Percentiles rank a stretch among this genome's conserved stretches.
Evolutionary conservation across 1,284 basidiomycete species (phyloP).

Genomic region (Apiotrichum siamense): DNA sequence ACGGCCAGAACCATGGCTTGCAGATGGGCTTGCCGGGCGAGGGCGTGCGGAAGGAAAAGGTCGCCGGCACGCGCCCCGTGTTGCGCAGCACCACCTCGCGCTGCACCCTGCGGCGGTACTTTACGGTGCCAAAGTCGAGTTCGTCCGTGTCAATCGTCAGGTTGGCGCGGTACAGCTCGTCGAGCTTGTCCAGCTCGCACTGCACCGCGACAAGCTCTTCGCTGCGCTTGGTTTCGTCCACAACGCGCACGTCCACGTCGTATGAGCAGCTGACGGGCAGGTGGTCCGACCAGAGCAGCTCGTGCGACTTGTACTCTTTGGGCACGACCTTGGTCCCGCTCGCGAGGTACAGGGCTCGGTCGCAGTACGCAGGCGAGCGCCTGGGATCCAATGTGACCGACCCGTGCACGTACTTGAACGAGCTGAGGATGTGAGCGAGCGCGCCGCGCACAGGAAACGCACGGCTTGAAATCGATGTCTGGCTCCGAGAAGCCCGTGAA

Average conservation of each 20-base stretch:
- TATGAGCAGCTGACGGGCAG: conserved; percentile 31
- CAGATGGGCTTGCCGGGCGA: conserved; percentile 32
- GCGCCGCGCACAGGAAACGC: conserved; percentile 1
- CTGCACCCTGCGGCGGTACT: conserved; percentile 21
- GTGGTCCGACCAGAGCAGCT: conserved; percentile 42
- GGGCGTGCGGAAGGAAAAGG: conserved; percentile 33
- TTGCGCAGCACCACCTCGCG: conserved; percentile 28
- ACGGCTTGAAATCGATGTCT: conserved; percentile 36
- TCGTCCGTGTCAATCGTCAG: conserved; percentile 50
- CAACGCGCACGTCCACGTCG: conserved; percentile 20
- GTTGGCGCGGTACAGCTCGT: conserved; percentile 49
- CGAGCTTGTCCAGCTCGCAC: conserved; percentile 46
- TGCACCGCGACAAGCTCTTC: conserved; percentile 44
- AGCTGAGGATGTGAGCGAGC: conserved; percentile 13
- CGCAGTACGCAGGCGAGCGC: conserved; percentile 41
- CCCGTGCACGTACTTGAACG: conserved; percentile 43
- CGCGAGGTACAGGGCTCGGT: conserved; percentile 30
- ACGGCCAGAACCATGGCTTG: conserved; percentile 35
- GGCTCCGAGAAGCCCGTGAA: conserved; percentile 34
- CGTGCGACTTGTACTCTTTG: conserved; percentile 27
- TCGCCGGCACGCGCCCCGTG: conserved; percentile 31
- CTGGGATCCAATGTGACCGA: conserved; percentile 31
- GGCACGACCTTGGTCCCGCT: conserved; percentile 11
- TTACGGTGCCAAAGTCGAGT: conserved; percentile 45
- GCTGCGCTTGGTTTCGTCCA: conserved; percentile 25